Conservation (phyloP, 768 basidiomycete species). For the Russula foetens region DNA sequence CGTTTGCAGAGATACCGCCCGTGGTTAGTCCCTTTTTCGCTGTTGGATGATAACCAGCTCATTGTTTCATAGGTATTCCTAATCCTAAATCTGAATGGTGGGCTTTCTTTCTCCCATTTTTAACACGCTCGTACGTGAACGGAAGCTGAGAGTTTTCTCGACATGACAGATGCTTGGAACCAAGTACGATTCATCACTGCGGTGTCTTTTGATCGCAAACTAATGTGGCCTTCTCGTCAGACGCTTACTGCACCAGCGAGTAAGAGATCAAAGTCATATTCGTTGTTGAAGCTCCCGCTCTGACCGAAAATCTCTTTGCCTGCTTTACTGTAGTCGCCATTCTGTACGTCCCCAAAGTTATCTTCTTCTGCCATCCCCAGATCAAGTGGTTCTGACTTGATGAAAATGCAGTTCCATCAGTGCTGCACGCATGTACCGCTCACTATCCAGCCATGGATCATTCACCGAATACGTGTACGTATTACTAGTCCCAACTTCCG, state of each 20-base stretch:
- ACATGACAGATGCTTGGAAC: constrained; percentile 4
- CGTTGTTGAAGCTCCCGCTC: not conserved
- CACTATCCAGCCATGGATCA: not conserved
- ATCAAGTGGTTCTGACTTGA: not conserved
- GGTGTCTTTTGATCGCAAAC: not conserved
- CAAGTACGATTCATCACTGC: not conserved
- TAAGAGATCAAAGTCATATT: not conserved
- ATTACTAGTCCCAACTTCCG: no score
- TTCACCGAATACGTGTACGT: constrained; percentile 8
- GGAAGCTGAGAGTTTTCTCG: no score
- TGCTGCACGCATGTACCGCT: constrained; percentile 10
- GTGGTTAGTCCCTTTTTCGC: not conserved
- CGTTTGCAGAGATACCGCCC: no score
- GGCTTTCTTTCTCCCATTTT: not conserved
- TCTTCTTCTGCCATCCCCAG: not conserved
- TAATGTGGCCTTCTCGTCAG: not conserved
- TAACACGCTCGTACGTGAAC: no score
- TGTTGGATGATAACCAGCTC: not conserved
- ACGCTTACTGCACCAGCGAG: not conserved
- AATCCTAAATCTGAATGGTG: constrained; percentile 3
- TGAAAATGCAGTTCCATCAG: not conserved
- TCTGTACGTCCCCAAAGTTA: constrained; percentile 3
- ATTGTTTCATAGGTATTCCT: constrained; percentile 1
- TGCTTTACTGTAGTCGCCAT: not conserved
- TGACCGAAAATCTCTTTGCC: no score